These are phyloP conservation scores for Fusarium subtropicale DNA, from an alignment of 2,329 filamentous ascomycete genomes.

Conservation along the genomic window DNA sequence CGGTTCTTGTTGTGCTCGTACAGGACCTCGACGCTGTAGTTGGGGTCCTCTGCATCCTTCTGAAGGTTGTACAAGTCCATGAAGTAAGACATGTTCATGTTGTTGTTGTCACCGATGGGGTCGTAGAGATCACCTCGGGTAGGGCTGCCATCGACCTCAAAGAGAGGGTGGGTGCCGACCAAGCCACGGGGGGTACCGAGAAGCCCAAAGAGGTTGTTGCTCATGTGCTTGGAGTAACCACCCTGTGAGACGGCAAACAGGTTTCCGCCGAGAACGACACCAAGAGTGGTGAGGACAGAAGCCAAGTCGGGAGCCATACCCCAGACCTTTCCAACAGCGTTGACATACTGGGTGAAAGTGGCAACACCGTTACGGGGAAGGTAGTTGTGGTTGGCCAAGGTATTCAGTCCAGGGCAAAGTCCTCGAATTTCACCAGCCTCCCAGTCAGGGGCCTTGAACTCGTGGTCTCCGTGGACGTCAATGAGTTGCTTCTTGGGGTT, in stretches of 20 bases:
- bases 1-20: slow-evolving; percentile 57
- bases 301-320: slow-evolving; percentile 34
- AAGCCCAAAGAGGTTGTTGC: slow-evolving; percentile 58
- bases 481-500: slow-evolving; percentile 32
- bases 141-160: slow-evolving; percentile 65
- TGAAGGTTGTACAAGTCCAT: slow-evolving; percentile 58
- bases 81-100: slow-evolving; percentile 65
- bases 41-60: slow-evolving; percentile 52
- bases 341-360: slow-evolving; percentile 32
- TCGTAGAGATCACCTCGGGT: slow-evolving; percentile 65
- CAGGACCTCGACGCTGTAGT: slow-evolving; percentile 54
- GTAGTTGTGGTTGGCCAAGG: slow-evolving; percentile 38
- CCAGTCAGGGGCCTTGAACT: slow-evolving; percentile 28
- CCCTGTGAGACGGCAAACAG: slow-evolving; percentile 42
- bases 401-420: slow-evolving; percentile 39
- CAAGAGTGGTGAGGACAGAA: slow-evolving; percentile 24
- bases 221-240: slow-evolving; percentile 53
- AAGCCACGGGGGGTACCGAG: slow-evolving; percentile 60
- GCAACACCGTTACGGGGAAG: slow-evolving; percentile 43
- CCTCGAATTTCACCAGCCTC: slow-evolving; percentile 35
- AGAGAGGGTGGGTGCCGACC: slow-evolving; percentile 64
- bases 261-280: slow-evolving; percentile 56
- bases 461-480: slow-evolving; percentile 32
- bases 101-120: slow-evolving; percentile 59
- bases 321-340: slow-evolving; percentile 34